Evolutionary conservation across 495 filamentous ascomycete genomes (phyloP).

Genomic region (Xylaria cubensis): DNA sequence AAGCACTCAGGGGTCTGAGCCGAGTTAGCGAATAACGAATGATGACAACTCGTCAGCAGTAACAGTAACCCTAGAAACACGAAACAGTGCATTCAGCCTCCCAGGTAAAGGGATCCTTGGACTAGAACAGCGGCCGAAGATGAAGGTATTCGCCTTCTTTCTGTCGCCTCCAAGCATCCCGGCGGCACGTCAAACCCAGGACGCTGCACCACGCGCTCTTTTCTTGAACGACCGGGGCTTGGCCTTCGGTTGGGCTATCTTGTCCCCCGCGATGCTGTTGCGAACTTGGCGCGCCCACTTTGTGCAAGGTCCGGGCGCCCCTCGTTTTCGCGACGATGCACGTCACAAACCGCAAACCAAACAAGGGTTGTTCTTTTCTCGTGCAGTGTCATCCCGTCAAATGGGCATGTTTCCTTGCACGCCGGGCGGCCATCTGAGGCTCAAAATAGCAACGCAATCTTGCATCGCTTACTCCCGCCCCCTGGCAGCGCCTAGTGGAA

Average conservation of each 20-base stretch:
- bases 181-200: constrained; percentile 23
- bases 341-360: constrained; percentile 27
- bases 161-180: constrained; percentile 3
- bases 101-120: neutral
- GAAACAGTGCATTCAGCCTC: constrained; percentile 4
- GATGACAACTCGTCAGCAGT: constrained; percentile 8
- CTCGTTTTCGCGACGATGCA: constrained; percentile 26
- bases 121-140: constrained; percentile 3
- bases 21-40: constrained; percentile 3
- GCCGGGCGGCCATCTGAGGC: constrained; percentile 3
- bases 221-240: constrained; percentile 11
- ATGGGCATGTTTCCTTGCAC: constrained; percentile 10
- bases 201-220: constrained; percentile 14
- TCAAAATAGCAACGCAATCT: constrained; percentile 30
- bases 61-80: constrained; percentile 10
- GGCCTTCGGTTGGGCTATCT: neutral
- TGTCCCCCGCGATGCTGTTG: neutral
- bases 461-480: constrained; percentile 25
- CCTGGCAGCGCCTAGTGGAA: constrained; percentile 10
- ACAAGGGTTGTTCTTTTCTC: neutral
- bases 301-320: constrained; percentile 23
- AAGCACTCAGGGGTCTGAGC: constrained; percentile 22
- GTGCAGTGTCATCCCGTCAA: constrained; percentile 17
- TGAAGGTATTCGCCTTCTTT: constrained; percentile 12
- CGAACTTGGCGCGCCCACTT: neutral